These are phyloP conservation scores for Populus euphratica DNA, from an alignment of 345 rosid genomes.

Conservation along the genomic window DNA sequence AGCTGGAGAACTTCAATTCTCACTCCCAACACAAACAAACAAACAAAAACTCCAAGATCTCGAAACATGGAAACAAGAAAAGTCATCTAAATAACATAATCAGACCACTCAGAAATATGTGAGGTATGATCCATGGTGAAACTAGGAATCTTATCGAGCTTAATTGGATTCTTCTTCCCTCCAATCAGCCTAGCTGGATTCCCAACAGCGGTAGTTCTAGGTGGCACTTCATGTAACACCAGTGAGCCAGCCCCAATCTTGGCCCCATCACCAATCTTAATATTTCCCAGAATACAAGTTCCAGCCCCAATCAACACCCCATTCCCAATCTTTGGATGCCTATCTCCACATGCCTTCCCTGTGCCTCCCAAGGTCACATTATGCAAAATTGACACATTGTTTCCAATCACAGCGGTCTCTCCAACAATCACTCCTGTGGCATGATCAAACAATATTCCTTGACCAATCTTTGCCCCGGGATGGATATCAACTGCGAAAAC, in stretches of 20 bases:
- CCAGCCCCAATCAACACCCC: slow-evolving; percentile 95
- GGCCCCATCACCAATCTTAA: slow-evolving; percentile 87
- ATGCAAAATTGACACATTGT: slow-evolving; percentile 82
- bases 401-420: slow-evolving; percentile 89
- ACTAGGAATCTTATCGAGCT: slow-evolving; percentile 75
- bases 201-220: slow-evolving; percentile 82
- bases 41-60: neutral
- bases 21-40: slow-evolving; percentile 19
- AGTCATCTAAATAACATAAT: slow-evolving; percentile 69
- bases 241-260: slow-evolving; percentile 93
- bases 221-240: slow-evolving; percentile 75
- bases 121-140: slow-evolving; percentile 93
- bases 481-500: slow-evolving; percentile 86
- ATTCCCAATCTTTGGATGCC: slow-evolving; percentile 94
- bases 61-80: neutral
- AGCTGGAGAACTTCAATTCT: slow-evolving; percentile 31
- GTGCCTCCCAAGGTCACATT: slow-evolving; percentile 93
- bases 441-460: slow-evolving; percentile 73
- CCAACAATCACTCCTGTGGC: slow-evolving; percentile 83
- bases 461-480: slow-evolving; percentile 83
- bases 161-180: slow-evolving; percentile 77
- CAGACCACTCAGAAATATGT: slow-evolving; percentile 76
- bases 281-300: slow-evolving; percentile 84
- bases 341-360: slow-evolving; percentile 72
- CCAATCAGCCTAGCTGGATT: slow-evolving; percentile 90